A percentile compares a stretch with the other conserved stretches of the same genome.
These are phyloP conservation scores for Candida sp. DNA, from an alignment of 1,139 yeast species.

Conservation along the genomic window DNA sequence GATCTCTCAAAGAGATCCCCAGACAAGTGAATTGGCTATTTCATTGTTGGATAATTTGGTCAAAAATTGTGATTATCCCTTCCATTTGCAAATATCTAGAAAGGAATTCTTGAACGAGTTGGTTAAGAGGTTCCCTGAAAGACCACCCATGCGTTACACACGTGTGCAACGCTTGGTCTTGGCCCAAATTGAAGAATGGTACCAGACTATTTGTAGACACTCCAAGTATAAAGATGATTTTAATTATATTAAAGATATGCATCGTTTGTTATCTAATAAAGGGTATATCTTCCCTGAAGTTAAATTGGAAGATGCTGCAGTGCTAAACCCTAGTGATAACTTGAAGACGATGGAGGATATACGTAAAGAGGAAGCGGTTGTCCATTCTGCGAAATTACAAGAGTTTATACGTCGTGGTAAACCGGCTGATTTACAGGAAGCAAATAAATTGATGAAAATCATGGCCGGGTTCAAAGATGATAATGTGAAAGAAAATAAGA, in stretches of 20 bases:
- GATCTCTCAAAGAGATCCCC: conserved; percentile 80
- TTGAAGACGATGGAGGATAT: conserved; percentile 87
- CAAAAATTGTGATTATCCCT: conserved; percentile 96
- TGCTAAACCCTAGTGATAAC: conserved; percentile 86
- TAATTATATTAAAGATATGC: conserved; percentile 94
- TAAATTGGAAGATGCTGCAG: conserved; percentile 88
- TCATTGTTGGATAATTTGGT: conserved; percentile 80
- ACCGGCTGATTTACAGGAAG: conserved; percentile 94
- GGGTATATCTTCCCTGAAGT: conserved; percentile 92
- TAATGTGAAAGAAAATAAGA: conserved; percentile 61
- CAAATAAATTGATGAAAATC: conserved; percentile 92
- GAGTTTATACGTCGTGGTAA: conserved; percentile 94
- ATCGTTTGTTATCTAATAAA: conserved; percentile 79
- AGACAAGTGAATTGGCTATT: conserved; percentile 61
- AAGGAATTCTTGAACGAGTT: conserved; percentile 93
- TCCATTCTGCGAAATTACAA: conserved; percentile 93
- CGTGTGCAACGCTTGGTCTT: conserved; percentile 81
- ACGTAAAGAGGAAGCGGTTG: conserved; percentile 88
- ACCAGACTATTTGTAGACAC: conserved; percentile 89
- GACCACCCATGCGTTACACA: conserved; percentile 85
- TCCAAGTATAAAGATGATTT: conserved; percentile 89
- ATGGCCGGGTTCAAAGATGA: conserved; percentile 98
- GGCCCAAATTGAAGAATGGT: conserved; percentile 97
- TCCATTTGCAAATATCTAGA: conserved; percentile 91
- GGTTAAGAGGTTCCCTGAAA: conserved; percentile 91